Conservation (phyloP, 257 asterid species). For the Handroanthus guayacan region DNA sequence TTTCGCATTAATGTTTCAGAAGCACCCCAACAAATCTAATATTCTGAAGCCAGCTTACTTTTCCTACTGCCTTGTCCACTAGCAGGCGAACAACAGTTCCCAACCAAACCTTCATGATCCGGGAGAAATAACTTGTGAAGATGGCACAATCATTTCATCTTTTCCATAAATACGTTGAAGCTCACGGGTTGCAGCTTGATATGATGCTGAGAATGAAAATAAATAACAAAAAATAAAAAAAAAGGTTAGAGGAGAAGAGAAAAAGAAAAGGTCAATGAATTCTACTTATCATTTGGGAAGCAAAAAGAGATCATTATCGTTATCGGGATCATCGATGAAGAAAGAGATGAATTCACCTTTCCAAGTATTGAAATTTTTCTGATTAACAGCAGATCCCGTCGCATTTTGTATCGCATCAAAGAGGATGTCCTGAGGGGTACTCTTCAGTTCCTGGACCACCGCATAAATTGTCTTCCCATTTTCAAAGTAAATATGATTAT, state of each 20-base stretch:
- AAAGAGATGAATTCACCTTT: slow-evolving; percentile 58
- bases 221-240: slow-evolving; percentile 1
- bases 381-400: slow-evolving; percentile 66
- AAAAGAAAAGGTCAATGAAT: neutral
- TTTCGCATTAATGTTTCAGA: slow-evolving; percentile 30
- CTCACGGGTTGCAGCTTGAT: slow-evolving; percentile 66
- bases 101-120: slow-evolving; percentile 36
- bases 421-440: slow-evolving; percentile 60
- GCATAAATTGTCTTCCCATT: slow-evolving; percentile 76
- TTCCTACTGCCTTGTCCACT: slow-evolving; percentile 38
- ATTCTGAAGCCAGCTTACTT: neutral
- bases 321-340: neutral
- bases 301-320: slow-evolving; percentile 1
- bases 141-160: slow-evolving; percentile 47
- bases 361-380: slow-evolving; percentile 65
- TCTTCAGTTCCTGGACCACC: slow-evolving; percentile 80
- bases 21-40: slow-evolving; percentile 31
- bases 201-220: slow-evolving; percentile 57
- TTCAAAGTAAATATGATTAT: slow-evolving; percentile 77
- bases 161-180: slow-evolving; percentile 64
- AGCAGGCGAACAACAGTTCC: slow-evolving; percentile 42
- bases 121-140: slow-evolving; percentile 36
- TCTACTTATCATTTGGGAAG: neutral
- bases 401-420: slow-evolving; percentile 63
- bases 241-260: neutral